phyloP scores from a whole-genome alignment of 768 basidiomycete genomes.

The Leccinum uliginosum region DNA sequence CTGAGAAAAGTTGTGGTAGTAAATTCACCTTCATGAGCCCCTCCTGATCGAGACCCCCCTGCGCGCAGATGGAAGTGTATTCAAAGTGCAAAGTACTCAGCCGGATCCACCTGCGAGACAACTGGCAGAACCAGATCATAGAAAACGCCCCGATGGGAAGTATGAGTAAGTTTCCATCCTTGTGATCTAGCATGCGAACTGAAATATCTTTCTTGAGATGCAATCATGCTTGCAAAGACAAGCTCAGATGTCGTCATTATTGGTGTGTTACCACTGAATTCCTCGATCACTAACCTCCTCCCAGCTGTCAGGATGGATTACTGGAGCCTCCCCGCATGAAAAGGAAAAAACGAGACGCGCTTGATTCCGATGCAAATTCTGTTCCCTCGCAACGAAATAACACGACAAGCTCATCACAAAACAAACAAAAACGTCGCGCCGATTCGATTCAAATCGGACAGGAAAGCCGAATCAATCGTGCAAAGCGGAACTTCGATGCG shows the following conservation, averaged over 20 bases:
- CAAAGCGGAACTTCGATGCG: slow-evolving; percentile 27
- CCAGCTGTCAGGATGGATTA: slow-evolving; percentile 74
- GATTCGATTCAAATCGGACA: not conserved
- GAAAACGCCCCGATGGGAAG: slow-evolving; percentile 57
- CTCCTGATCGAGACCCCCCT: not conserved
- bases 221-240: slow-evolving; percentile 78
- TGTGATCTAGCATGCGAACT: not conserved
- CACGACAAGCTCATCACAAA: slow-evolving; percentile 1
- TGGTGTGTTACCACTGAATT: slow-evolving; percentile 41
- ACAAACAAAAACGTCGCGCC: slow-evolving; percentile 1
- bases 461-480: slow-evolving; percentile 23
- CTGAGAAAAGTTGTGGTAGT: slow-evolving; percentile 31
- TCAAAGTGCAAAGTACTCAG: not conserved
- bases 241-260: slow-evolving; percentile 66
- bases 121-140: slow-evolving; percentile 18
- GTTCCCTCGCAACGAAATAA: not conserved
- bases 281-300: slow-evolving; percentile 7
- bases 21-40: not conserved
- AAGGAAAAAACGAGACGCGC: slow-evolving; percentile 25
- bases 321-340: slow-evolving; percentile 42
- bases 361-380: slow-evolving; percentile 5
- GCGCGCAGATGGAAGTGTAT: not conserved
- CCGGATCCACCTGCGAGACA: slow-evolving; percentile 2
- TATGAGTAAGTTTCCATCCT: slow-evolving; percentile 42
- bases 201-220: slow-evolving; percentile 44